phyloP scores from a whole-genome alignment of 768 basidiomycete species.

The Phallus indusiatus region DNA sequence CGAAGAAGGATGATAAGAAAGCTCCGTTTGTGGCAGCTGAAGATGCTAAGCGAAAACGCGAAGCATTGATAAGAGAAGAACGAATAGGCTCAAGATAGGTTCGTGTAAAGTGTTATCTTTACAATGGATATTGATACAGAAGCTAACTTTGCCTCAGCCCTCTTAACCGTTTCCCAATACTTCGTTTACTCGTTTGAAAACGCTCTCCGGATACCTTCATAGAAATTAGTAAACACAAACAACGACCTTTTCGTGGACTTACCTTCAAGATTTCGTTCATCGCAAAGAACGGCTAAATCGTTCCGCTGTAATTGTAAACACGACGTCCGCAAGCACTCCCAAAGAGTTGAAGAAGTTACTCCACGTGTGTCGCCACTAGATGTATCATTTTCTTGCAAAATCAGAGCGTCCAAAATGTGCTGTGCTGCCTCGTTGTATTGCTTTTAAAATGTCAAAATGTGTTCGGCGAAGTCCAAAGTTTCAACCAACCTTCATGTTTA shows the following conservation, averaged over 20 bases:
- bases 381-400: constrained; percentile 76
- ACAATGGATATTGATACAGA: too few species aligned
- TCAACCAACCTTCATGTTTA: constrained; percentile 64
- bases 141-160: too few species aligned
- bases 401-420: constrained; percentile 83
- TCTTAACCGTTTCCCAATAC: too few species aligned
- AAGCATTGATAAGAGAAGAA: constrained; percentile 25
- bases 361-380: constrained; percentile 41
- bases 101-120: too few species aligned
- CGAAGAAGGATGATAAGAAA: constrained; percentile 9
- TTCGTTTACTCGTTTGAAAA: neutral
- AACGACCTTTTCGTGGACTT: neutral
- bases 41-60: constrained; percentile 26
- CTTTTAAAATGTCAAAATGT: constrained; percentile 26
- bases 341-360: constrained; percentile 67
- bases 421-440: constrained; percentile 81
- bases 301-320: constrained; percentile 72
- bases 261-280: constrained; percentile 61
- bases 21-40: constrained; percentile 22
- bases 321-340: constrained; percentile 81
- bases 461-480: constrained; percentile 5
- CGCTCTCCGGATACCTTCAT: neutral
- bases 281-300: constrained; percentile 71
- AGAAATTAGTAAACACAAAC: neutral
- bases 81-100: constrained; percentile 21